Evolutionary conservation across 768 basidiomycete genomes (phyloP).

Genomic region (Pilatotrama ljubarskyi): DNA sequence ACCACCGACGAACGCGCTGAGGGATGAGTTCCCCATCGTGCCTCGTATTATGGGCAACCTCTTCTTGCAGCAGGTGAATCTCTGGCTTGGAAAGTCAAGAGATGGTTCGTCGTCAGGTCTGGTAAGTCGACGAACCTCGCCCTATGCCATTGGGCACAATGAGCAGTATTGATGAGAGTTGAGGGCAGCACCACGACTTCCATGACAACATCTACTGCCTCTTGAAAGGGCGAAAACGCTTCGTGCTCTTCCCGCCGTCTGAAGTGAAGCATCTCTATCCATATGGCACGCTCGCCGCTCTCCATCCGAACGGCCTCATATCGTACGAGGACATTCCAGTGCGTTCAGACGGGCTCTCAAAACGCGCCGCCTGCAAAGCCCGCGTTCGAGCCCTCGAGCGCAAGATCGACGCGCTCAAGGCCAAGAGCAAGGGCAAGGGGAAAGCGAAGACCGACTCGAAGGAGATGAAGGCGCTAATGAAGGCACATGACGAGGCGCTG

Average conservation of each 20-base stretch:
- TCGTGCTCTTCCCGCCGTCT: constrained; percentile 33
- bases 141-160: not conserved
- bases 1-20: constrained; percentile 31
- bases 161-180: not conserved
- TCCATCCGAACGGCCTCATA: constrained; percentile 33
- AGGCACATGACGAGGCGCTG: constrained; percentile 25
- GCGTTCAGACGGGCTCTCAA: constrained; percentile 31
- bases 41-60: constrained; percentile 33
- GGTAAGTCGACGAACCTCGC: constrained; percentile 17
- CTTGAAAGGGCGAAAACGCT: constrained; percentile 32
- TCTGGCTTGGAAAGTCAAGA: constrained; percentile 33
- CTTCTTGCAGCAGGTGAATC: constrained; percentile 34
- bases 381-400: constrained; percentile 27
- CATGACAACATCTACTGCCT: constrained; percentile 37
- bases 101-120: constrained; percentile 33
- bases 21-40: constrained; percentile 29
- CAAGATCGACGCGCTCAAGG: constrained; percentile 22
- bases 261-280: constrained; percentile 29
- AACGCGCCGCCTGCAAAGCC: constrained; percentile 25
- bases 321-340: constrained; percentile 29
- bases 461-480: constrained; percentile 24
- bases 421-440: constrained; percentile 22
- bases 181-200: constrained; percentile 32
- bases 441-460: constrained; percentile 19
- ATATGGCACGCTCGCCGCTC: constrained; percentile 25